phyloP scores from a whole-genome alignment of 345 rosid species.

The Brassica juncea region DNA sequence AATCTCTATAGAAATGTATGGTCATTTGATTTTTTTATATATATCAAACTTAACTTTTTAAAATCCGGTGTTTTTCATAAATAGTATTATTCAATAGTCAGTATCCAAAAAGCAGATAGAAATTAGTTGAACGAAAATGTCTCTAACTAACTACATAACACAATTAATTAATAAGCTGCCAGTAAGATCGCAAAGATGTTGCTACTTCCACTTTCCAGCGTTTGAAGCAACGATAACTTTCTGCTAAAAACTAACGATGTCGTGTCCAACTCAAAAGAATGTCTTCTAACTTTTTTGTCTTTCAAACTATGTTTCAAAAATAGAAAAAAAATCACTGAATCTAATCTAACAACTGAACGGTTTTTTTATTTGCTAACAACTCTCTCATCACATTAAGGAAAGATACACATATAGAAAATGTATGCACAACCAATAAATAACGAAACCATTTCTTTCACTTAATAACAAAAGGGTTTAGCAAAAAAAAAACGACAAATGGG shows the following conservation, averaged over 20 bases:
- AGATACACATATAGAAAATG: neutral
- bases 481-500: neutral
- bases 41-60: neutral
- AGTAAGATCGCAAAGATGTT: neutral
- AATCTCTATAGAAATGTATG: neutral
- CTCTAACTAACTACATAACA: slow-evolving; percentile 12
- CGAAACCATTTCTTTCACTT: neutral
- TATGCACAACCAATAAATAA: neutral
- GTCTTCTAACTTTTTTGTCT: slow-evolving; percentile 6
- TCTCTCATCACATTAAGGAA: neutral
- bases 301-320: slow-evolving; percentile 2
- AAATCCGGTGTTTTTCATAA: neutral
- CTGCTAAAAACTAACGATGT: neutral
- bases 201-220: slow-evolving; percentile 20
- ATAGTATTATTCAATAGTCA: neutral
- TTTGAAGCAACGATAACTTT: slow-evolving; percentile 36
- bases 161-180: slow-evolving; percentile 7
- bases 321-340: neutral
- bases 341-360: neutral
- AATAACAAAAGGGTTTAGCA: neutral
- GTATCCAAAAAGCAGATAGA: neutral
- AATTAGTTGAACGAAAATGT: slow-evolving; percentile 33
- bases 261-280: slow-evolving; percentile 22
- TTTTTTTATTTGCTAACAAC: neutral
- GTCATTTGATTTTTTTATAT: neutral